Base-by-base conservation (phyloP, 495 filamentous ascomycete genomes). In the Terfezia claveryi region DNA sequence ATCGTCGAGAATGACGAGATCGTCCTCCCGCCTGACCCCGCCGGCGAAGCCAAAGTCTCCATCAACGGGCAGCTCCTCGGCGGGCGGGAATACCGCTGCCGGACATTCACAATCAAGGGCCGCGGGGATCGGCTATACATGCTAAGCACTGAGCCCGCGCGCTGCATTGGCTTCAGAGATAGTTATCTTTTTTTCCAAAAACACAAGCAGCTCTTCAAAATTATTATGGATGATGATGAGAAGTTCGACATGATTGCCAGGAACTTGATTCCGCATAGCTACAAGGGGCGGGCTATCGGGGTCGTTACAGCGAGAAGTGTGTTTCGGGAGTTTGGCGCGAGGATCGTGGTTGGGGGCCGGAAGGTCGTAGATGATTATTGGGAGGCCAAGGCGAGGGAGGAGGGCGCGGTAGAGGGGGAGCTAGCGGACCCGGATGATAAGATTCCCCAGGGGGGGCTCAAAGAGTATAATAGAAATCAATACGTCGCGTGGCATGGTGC, bases 401-500 rank as follows among this genome's bases (percentile, higher is more conserved):
- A 82, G 36, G 91, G 89, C 10, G 80, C 83, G 51, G 76, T 88
- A 0, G 88, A 95, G 65, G 92, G 92, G 54, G 87, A 94, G 56
- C 58, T 95, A 11, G 87, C 87, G 10, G 89, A 94, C 55, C 87
- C 87, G 0, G 80, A 82, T 51, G 88, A 95, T 64, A 74, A 74
- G 54, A 73, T 88, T 16, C 82, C 82, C 2, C 64, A 70, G 9
- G 75, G 77, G 11, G 82, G 83, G 12, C 12, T 46, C 4, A 81
- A 87, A 60, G 68, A 75, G 4, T 95, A 95, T 69, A 92, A 95
- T 69, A 80, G 82, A 61, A 94, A 95, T 61, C 87, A 93, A 61
- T 98, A 94, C 62, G 91, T 98, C 2, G 91, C 91, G 14, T 98
- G 91, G 91, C 87, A 94, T 63, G 91, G 91, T 27, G 91, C 91